A percentile compares a stretch with the other conserved stretches of the same genome.
Evolutionary conservation across 139 green algal genomes (phyloP).

Genomic region (Gonium pectorale): DNA sequence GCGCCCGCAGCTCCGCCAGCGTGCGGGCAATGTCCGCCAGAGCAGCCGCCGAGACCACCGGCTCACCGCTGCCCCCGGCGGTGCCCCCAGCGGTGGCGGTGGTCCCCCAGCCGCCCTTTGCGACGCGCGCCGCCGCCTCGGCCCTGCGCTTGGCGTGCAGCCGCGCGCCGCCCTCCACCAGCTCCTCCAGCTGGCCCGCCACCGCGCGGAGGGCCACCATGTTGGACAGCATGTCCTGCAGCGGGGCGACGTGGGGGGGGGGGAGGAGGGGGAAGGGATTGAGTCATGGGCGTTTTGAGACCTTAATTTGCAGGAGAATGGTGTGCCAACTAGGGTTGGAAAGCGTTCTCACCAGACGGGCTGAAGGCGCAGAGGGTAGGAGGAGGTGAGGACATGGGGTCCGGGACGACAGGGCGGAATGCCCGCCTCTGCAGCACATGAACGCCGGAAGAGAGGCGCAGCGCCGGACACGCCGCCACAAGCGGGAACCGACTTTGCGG

Average conservation of each 20-base stretch:
- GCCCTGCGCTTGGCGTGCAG: slow-evolving; percentile 9
- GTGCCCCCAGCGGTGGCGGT: neutral
- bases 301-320: no score
- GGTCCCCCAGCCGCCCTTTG: slow-evolving; percentile 6
- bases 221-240: slow-evolving; percentile 43
- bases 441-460: no score
- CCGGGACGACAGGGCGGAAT: no score
- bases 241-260: neutral
- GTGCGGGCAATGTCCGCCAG: slow-evolving; percentile 53
- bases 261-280: neutral
- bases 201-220: slow-evolving; percentile 57
- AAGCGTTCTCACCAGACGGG: no score
- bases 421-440: no score
- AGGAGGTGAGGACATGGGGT: no score
- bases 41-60: neutral
- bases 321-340: no score
- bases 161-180: slow-evolving; percentile 36
- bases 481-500: no score
- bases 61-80: neutral
- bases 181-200: slow-evolving; percentile 55
- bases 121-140: neutral
- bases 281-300: no score
- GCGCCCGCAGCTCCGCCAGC: slow-evolving; percentile 60
- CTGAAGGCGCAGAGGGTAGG: no score
- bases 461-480: no score